A percentile compares a stretch with the other conserved stretches of the same genome.
Conservation (phyloP, 768 basidiomycete species). For the Termitomyces sp. region DNA sequence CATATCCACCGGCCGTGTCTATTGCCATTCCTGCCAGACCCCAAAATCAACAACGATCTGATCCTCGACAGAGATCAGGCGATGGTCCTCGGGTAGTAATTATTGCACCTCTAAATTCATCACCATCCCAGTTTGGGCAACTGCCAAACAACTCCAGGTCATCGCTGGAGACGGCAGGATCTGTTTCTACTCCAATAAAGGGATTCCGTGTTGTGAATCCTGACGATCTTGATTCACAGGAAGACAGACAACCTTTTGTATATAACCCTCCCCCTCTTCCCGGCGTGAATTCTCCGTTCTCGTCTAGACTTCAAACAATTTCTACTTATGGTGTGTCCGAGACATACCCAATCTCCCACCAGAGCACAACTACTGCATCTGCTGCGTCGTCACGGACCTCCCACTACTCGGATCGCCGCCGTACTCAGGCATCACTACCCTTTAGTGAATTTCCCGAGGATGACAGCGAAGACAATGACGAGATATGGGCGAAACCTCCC, state of each 20-base stretch:
- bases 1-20: background rate
- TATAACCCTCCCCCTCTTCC: constrained; percentile 20
- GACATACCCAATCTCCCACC: background rate
- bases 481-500: constrained; percentile 31
- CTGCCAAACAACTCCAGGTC: constrained; percentile 10
- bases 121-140: constrained; percentile 6
- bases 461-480: constrained; percentile 18
- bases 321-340: constrained; percentile 2
- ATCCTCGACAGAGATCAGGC: constrained; percentile 1
- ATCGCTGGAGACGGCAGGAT: constrained; percentile 12
- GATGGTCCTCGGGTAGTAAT: constrained; percentile 30
- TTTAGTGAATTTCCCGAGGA: background rate
- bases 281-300: constrained; percentile 12
- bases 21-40: background rate
- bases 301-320: constrained; percentile 14
- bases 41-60: background rate
- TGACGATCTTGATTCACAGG: constrained; percentile 26
- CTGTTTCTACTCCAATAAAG: constrained; percentile 17
- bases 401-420: background rate
- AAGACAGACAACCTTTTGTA: constrained; percentile 11
- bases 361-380: background rate
- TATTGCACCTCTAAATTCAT: constrained; percentile 27
- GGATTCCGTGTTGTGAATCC: constrained; percentile 29
- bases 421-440: background rate
- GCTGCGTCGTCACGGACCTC: background rate